Percentiles rank a stretch among this genome's conserved stretches.
Evolutionary conservation across 441 rosid genomes (phyloP).

Genomic region (Jatropha podagrica): DNA sequence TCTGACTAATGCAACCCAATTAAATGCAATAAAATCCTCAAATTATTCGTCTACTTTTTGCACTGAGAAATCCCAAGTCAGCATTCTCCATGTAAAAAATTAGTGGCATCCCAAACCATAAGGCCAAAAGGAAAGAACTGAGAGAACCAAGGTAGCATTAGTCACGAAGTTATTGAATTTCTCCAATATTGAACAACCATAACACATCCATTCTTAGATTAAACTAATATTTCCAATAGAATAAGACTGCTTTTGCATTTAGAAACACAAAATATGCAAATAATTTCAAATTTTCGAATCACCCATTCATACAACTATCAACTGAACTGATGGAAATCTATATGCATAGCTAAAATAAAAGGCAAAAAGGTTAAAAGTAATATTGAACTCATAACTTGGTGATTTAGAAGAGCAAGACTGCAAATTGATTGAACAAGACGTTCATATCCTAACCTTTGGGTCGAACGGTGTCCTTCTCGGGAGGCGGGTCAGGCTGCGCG

Average conservation of each 20-base stretch:
- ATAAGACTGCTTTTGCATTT: not conserved
- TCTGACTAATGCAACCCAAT: no score
- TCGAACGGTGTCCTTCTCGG: constrained; percentile 31
- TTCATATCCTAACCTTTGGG: constrained; percentile 33
- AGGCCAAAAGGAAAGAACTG: no score
- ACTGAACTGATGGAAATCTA: no score
- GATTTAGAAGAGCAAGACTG: not conserved
- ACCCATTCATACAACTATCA: no score
- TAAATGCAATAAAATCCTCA: no score
- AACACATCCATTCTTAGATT: not conserved
- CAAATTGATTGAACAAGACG: not conserved
- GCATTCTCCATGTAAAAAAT: no score
- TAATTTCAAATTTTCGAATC: not conserved
- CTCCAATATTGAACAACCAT: not conserved
- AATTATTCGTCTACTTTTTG: no score
- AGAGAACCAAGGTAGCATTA: not conserved
- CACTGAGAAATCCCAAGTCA: no score
- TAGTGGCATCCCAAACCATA: no score
- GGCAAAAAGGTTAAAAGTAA: no score
- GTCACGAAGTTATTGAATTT: not conserved
- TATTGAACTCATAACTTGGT: no score
- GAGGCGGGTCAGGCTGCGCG: constrained; percentile 48
- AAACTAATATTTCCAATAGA: not conserved
- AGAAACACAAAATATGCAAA: not conserved
- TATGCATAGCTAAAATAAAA: no score